Percentiles rank a stretch among this genome's conserved stretches.
Evolutionary conservation across 176 grass and related monocot genomes (phyloP).

Genomic region (Triticum monococcum): DNA sequence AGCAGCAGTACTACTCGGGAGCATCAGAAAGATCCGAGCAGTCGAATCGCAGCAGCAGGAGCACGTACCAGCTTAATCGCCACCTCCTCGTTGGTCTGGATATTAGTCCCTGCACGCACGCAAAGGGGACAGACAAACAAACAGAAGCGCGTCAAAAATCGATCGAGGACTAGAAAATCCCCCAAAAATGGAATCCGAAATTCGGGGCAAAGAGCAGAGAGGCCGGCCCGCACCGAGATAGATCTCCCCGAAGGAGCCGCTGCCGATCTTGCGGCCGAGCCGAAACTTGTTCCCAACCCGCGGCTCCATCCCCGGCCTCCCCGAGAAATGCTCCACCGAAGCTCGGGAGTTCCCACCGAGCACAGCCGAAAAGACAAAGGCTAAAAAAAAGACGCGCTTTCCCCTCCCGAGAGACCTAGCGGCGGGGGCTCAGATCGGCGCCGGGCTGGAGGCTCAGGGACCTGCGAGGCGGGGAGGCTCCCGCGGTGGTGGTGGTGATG

Average conservation of each 20-base stretch:
- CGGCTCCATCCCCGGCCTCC: conserved; percentile 64
- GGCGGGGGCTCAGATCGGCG: conserved; percentile 23
- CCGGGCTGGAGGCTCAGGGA: not conserved
- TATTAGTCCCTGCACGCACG: conserved; percentile 72
- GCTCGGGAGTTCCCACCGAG: conserved; percentile 27
- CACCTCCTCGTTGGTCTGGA: conserved; percentile 97
- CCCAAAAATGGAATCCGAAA: not conserved
- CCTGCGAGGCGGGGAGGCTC: not conserved
- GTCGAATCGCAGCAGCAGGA: not conserved
- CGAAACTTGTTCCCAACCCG: conserved; percentile 94
- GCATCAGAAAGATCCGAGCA: conserved; percentile 29
- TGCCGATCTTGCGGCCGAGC: conserved; percentile 97
- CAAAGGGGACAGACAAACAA: not conserved
- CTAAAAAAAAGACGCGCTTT: conserved; percentile 6
- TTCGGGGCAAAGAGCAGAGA: not conserved
- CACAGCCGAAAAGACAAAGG: not conserved
- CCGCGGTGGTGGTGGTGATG: no score
- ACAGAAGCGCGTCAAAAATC: conserved; percentile 8
- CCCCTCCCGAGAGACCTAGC: conserved; percentile 33
- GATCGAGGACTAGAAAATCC: not conserved
- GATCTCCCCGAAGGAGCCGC: conserved; percentile 98
- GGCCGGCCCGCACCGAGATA: conserved; percentile 61
- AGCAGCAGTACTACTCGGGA: not conserved
- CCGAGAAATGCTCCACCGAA: not conserved
- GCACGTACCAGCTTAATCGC: conserved; percentile 93